Evolutionary conservation across 306 rosid genomes (phyloP), one percentile per base, ranked within the genome.

Genomic region (Sindora glabra): DNA sequence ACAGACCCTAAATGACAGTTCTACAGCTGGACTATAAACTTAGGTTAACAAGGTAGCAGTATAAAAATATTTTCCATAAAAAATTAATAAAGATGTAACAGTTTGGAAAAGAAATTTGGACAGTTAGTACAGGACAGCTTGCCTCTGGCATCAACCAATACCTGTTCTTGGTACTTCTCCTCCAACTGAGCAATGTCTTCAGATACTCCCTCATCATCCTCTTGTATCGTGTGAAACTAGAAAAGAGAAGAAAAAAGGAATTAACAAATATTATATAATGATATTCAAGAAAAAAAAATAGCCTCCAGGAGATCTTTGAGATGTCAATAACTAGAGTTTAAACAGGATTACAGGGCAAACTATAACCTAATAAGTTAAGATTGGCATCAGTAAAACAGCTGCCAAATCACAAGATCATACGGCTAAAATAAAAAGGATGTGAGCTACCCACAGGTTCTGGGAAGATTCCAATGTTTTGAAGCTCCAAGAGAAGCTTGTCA

Each of bases 401-500:
- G 47, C 34, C 29, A 52, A 66, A 38, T 56, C 17, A 57, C 4
- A 32, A 26, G 37, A 62, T 57, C 16, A 33, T 18, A 47, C n/a
- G 42, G 49, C 27, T 55, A 56, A 24, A 49, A 27, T 34, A 23
- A 22, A 26, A 36, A 22, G 34, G 32, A 60, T 41, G 67, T 66
- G 57, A 56, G 78, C 88, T 32, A 75, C 89, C 99, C 91, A 77
- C 80, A 10, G 80, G 74, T 22, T 83, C 91, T 17, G 86, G 94
- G 68, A 73, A 78, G 62, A 94, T 74, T 70, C 90, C 99, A 66
- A 94, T 74, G 59, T 95, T 89, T 60, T 77, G 95, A 76, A 94
- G 80, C 84, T 94, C 99, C 85, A 89, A 72, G 33, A 94, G 86
- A 77, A 94, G 81, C 73, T 77, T 94, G 55, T 89, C 95, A 74